A percentile compares a stretch with the other conserved stretches of the same genome.
These are phyloP conservation scores for Clarkia xantiana DNA, from an alignment of 345 rosid genomes.

Conservation along the genomic window DNA sequence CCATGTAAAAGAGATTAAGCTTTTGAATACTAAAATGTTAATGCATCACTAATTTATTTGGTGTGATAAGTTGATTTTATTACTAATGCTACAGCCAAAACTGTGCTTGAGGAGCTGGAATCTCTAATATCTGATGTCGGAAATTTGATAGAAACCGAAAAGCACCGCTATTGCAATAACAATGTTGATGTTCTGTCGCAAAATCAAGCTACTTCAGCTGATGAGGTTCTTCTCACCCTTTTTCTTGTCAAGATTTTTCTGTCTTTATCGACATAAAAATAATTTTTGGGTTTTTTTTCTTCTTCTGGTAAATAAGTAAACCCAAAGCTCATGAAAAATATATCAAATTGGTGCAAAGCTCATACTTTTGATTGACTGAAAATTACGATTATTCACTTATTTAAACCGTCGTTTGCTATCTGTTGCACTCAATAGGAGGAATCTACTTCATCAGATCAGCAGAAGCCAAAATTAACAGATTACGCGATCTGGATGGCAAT, in stretches of 20 bases:
- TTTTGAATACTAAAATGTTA: not conserved
- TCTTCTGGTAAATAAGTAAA: too few species aligned
- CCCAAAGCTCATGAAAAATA: too few species aligned
- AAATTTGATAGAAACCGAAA: conserved; percentile 20
- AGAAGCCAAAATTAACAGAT: conserved; percentile 28
- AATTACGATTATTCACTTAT: not conserved
- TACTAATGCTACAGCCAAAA: conserved; percentile 32
- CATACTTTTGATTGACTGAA: not conserved
- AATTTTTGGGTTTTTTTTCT: too few species aligned
- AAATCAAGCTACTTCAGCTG: conserved; percentile 9
- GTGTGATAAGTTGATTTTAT: not conserved
- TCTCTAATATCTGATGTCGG: conserved; percentile 32
- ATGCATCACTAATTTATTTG: not conserved
- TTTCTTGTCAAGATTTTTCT: not conserved
- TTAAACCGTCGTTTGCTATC: not conserved
- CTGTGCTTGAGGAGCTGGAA: conserved; percentile 40
- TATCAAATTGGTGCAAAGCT: not conserved
- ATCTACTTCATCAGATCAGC: conserved; percentile 2
- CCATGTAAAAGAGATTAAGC: not conserved
- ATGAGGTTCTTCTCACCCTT: conserved; percentile 25
- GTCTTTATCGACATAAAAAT: too few species aligned
- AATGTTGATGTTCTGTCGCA: conserved; percentile 15
- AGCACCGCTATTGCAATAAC: conserved; percentile 13
- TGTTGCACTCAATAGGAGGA: conserved; percentile 17
- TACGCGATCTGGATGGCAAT: conserved; percentile 39